Evolutionary conservation across 768 basidiomycete genomes (phyloP).

Genomic region (Russula dissimulans): DNA sequence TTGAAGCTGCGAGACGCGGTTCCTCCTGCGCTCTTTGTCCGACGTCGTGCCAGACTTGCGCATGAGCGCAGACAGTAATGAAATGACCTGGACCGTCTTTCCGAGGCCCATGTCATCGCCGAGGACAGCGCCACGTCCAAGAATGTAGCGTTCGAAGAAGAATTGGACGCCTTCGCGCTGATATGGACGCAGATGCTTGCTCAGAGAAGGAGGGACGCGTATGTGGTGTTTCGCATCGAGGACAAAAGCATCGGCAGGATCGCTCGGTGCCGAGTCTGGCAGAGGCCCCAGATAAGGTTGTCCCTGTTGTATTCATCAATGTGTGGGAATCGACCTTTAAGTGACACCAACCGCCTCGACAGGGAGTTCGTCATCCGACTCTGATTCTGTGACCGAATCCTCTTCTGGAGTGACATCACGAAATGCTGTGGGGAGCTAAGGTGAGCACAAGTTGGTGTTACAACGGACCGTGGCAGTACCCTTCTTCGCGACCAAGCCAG

Average conservation of each 20-base stretch:
- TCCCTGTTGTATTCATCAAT: not conserved
- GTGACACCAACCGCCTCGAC: constrained; percentile 4
- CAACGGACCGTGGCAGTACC: not conserved
- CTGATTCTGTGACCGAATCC: constrained; percentile 41
- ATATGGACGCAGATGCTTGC: constrained; percentile 82
- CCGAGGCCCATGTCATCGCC: constrained; percentile 97
- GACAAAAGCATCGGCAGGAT: constrained; percentile 36
- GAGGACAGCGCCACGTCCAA: constrained; percentile 67
- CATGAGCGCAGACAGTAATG: constrained; percentile 90
- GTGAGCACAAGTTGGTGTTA: not conserved
- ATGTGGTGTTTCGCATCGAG: constrained; percentile 40
- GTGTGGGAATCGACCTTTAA: not conserved
- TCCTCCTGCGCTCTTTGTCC: constrained; percentile 59
- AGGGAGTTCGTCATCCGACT: constrained; percentile 26
- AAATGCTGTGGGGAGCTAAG: not conserved
- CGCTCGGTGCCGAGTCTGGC: constrained; percentile 39
- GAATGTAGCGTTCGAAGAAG: constrained; percentile 62
- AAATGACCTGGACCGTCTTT: constrained; percentile 92
- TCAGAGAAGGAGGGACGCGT: constrained; percentile 60
- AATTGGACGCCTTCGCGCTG: constrained; percentile 83
- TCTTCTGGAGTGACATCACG: constrained; percentile 18
- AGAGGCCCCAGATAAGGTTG: constrained; percentile 18
- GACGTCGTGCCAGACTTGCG: constrained; percentile 55
- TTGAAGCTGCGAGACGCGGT: constrained; percentile 58
- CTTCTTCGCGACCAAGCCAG: not conserved